Percentiles rank a stretch among this genome's conserved stretches.
phyloP scores from a whole-genome alignment of 2,329 filamentous ascomycete species.

The Aureobasidium sp. region DNA sequence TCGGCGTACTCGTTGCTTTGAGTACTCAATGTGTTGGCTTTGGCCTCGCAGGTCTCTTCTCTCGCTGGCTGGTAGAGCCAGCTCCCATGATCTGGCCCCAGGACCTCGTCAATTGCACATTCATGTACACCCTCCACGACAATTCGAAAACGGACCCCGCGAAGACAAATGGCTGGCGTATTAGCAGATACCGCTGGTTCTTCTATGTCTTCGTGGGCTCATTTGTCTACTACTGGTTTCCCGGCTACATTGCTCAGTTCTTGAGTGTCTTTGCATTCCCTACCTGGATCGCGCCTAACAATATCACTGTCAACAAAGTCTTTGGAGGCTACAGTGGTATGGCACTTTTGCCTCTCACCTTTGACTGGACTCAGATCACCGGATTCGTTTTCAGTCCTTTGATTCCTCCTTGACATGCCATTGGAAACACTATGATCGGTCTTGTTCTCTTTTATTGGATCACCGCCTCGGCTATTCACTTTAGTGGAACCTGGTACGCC shows the following conservation, averaged over 20 bases:
- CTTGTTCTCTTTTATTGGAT: conserved; percentile 52
- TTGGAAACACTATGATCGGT: conserved; percentile 20
- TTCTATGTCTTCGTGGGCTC: conserved; percentile 61
- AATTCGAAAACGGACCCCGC: conserved; percentile 58
- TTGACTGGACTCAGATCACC: conserved; percentile 71
- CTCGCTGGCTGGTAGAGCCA: conserved; percentile 72
- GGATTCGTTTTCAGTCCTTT: conserved; percentile 61
- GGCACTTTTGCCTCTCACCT: conserved; percentile 58
- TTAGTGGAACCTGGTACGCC: conserved; percentile 69
- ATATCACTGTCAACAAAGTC: conserved; percentile 72
- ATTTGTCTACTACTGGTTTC: conserved; percentile 79
- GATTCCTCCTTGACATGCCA: conserved; percentile 58
- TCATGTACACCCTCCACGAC: conserved; percentile 80
- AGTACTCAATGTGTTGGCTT: conserved; percentile 51
- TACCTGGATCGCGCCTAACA: conserved; percentile 80
- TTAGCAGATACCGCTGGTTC: conserved; percentile 79
- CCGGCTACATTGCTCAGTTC: conserved; percentile 72
- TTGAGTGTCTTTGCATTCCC: conserved; percentile 82
- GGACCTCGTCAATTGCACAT: conserved; percentile 40
- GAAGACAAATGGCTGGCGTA: conserved; percentile 57
- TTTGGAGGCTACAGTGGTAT: conserved; percentile 81
- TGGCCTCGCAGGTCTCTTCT: conserved; percentile 71
- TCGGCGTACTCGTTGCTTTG: background rate
- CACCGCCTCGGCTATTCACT: conserved; percentile 60
- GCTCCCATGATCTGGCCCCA: conserved; percentile 81